A percentile compares a stretch with the other conserved stretches of the same genome.
Evolutionary conservation across 148 eudicot species (phyloP).

Genomic region (Spergularia marina): DNA sequence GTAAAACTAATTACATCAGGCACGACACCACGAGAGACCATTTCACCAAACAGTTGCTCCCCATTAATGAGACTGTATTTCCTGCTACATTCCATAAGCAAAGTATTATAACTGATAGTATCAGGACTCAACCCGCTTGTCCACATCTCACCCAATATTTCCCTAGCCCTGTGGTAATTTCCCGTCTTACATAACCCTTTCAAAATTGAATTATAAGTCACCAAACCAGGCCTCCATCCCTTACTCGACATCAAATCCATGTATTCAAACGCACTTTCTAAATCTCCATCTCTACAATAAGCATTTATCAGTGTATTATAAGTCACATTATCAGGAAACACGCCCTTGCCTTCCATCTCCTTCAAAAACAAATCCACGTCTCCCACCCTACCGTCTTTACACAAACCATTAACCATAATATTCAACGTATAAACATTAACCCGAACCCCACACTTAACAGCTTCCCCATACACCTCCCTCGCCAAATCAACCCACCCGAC

Average conservation of each 20-base stretch:
- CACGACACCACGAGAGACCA: slow-evolving; percentile 39
- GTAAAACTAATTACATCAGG: slow-evolving; percentile 76
- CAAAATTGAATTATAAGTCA: slow-evolving; percentile 59
- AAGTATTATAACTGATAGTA: slow-evolving; percentile 53
- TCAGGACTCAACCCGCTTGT: slow-evolving; percentile 59
- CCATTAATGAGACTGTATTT: slow-evolving; percentile 46
- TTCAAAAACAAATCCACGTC: slow-evolving; percentile 40
- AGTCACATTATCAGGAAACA: slow-evolving; percentile 68
- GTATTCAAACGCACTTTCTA: slow-evolving; percentile 60
- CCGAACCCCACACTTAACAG: slow-evolving; percentile 37
- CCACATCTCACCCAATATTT: slow-evolving; percentile 56
- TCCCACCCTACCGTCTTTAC: slow-evolving; percentile 57
- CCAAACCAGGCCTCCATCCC: slow-evolving; percentile 48
- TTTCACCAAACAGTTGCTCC: slow-evolving; percentile 47
- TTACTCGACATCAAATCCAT: slow-evolving; percentile 47
- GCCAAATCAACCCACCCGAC: slow-evolving; percentile 81
- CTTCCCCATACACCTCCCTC: slow-evolving; percentile 52
- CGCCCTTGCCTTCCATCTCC: slow-evolving; percentile 63
- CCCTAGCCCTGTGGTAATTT: slow-evolving; percentile 49
- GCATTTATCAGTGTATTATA: slow-evolving; percentile 70
- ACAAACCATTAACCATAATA: slow-evolving; percentile 82
- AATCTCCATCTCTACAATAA: slow-evolving; percentile 50
- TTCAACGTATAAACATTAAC: slow-evolving; percentile 63
- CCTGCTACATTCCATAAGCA: slow-evolving; percentile 58
- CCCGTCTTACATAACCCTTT: slow-evolving; percentile 64